A percentile compares a stretch with the other conserved stretches of the same genome.
Evolutionary conservation across 2,329 filamentous ascomycete species (phyloP).

Genomic region (Neospermospora avenae): DNA sequence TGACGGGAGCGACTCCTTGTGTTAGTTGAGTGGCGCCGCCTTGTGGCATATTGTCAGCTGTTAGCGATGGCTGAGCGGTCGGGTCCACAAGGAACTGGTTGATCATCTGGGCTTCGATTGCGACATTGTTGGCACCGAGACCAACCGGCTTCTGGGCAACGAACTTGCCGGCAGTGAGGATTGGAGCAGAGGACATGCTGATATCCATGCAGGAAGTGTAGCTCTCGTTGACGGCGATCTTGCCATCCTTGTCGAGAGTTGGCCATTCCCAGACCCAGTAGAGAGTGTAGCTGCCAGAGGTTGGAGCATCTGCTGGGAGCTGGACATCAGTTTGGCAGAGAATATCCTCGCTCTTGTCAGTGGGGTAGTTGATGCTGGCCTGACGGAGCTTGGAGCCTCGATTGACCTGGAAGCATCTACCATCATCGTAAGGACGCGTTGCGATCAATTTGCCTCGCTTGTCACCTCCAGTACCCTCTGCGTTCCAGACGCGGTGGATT

Average conservation of each 20-base stretch:
- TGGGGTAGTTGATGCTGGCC: slow-evolving; percentile 43
- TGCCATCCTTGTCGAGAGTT: slow-evolving; percentile 46
- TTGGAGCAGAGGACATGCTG: slow-evolving; percentile 28
- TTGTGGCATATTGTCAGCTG: slow-evolving; percentile 8
- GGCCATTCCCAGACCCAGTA: slow-evolving; percentile 99
- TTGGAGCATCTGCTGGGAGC: slow-evolving; percentile 63
- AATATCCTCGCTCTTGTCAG: slow-evolving; percentile 52
- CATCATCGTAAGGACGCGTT: slow-evolving; percentile 82
- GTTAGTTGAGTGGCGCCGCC: neutral
- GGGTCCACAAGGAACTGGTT: slow-evolving; percentile 26
- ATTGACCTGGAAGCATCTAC: slow-evolving; percentile 82
- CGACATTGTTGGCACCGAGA: slow-evolving; percentile 6
- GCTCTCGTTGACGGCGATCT: slow-evolving; percentile 51
- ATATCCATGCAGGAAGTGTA: slow-evolving; percentile 59
- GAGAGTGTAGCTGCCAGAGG: slow-evolving; percentile 68
- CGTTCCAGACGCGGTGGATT: slow-evolving; percentile 75
- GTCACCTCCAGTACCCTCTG: slow-evolving; percentile 77
- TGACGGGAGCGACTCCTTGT: neutral
- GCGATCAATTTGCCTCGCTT: slow-evolving; percentile 71
- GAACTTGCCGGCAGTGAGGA: slow-evolving; percentile 7
- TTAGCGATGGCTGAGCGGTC: slow-evolving; percentile 7
- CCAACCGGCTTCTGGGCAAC: slow-evolving; percentile 5
- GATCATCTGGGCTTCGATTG: slow-evolving; percentile 26
- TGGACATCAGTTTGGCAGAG: slow-evolving; percentile 80
- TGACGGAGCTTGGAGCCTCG: slow-evolving; percentile 58